Evolutionary conservation across 768 basidiomycete genomes (phyloP).

Genomic region (Serendipita sp.): DNA sequence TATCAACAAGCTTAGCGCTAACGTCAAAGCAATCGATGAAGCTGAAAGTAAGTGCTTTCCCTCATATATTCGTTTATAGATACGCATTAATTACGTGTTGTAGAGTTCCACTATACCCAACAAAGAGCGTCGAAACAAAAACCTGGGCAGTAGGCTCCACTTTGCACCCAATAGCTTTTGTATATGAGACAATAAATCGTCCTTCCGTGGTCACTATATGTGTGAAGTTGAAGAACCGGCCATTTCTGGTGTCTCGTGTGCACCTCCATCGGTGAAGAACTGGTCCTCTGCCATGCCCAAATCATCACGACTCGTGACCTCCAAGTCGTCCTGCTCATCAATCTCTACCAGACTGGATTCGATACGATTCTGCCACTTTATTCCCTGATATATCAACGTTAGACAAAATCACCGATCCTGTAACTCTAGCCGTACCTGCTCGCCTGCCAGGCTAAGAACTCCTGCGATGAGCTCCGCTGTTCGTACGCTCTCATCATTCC

Average conservation of each 20-base stretch:
- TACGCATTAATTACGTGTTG: neutral
- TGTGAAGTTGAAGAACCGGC: neutral
- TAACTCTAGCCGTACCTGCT: constrained; percentile 17
- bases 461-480: constrained; percentile 85
- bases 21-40: constrained; percentile 65
- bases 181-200: neutral
- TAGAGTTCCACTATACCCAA: constrained; percentile 10
- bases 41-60: constrained; percentile 60
- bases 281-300: neutral
- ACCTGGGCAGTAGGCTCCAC: neutral
- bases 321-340: neutral
- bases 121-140: constrained; percentile 3
- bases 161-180: neutral
- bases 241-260: neutral
- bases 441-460: constrained; percentile 73
- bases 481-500: constrained; percentile 88
- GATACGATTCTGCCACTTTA: neutral
- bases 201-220: neutral
- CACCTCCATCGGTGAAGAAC: neutral
- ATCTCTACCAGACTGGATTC: neutral
- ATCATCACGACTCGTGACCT: neutral
- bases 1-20: constrained; percentile 82
- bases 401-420: neutral
- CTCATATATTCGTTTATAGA: constrained; percentile 16
- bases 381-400: neutral